Percentiles rank a stretch among this genome's conserved stretches.
Conservation (phyloP, 768 basidiomycete genomes). For the Russula sp. region DNA sequence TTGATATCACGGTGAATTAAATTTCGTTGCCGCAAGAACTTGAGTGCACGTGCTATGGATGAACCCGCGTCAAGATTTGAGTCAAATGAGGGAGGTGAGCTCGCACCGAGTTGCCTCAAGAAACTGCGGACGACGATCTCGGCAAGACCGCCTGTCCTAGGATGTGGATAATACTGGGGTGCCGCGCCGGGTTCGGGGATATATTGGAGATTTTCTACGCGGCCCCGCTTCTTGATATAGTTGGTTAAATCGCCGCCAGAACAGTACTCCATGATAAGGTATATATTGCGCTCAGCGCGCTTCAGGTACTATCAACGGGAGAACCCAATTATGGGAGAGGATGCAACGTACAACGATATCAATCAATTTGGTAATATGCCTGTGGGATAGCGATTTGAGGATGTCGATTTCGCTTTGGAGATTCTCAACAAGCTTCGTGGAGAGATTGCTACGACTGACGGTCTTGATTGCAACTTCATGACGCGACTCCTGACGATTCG, state of each 20-base stretch:
- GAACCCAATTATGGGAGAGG: background rate
- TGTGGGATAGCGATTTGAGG: constrained; percentile 87
- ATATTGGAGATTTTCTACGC: constrained; percentile 85
- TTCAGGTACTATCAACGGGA: constrained; percentile 9
- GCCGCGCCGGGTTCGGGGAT: constrained; percentile 64
- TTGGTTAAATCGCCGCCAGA: constrained; percentile 93
- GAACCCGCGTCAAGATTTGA: background rate
- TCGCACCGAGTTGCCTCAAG: constrained; percentile 77
- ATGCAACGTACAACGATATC: constrained; percentile 76
- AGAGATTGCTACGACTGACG: constrained; percentile 82
- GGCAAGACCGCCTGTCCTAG: constrained; percentile 83
- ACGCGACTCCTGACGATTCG: constrained; percentile 58
- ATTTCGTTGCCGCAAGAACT: constrained; percentile 83
- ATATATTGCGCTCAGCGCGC: constrained; percentile 77
- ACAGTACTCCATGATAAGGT: constrained; percentile 97
- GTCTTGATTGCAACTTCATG: constrained; percentile 91
- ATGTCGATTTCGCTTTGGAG: constrained; percentile 98
- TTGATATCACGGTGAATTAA: constrained; percentile 98
- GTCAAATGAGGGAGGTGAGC: constrained; percentile 31
- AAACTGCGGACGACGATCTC: constrained; percentile 91
- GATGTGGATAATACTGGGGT: constrained; percentile 87
- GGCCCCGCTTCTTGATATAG: constrained; percentile 97
- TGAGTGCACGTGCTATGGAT: constrained; percentile 80
- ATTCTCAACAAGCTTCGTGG: constrained; percentile 91
- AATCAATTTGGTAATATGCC: constrained; percentile 88